Evolutionary conservation across 805 yeast species (phyloP), one percentile per base, ranked within the genome.

Genomic region (Candida coquimbonensis): DNA sequence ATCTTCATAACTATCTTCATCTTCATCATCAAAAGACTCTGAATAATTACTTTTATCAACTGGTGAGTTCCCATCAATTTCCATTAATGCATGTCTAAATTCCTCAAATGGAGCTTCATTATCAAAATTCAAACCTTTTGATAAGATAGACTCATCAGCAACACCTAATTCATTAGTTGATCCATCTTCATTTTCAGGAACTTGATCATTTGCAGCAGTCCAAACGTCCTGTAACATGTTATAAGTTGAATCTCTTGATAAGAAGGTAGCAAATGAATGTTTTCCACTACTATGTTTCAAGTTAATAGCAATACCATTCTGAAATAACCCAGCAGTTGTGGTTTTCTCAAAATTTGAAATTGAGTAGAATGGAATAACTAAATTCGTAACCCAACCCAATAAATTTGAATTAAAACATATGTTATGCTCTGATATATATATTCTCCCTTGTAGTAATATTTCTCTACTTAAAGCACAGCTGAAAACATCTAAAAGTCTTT

Each of bases 391-490:
- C 96, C 96, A 90, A 1, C 96, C 96, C 39, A 91, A 67, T 36
- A 93, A 70, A 53, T 83, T 84, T 8, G 96, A 84, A 60, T 88
- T 83, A 72, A 93, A 93, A 59, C 96, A 87, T 5, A 91, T 59
- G 56, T 83, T 79, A 43, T 76, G 74, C 52, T 87, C 90, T 17
- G 95, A 78, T 9, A 93, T 73, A 60, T 87, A 93, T 26, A 93
- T 56, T 42, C 95, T 71, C 4, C 99, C 99, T 59, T 93, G 97
- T 9, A 88, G 66, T 31, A 91, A 69, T 41, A 89, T 87, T 52
- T 91, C 98, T 49, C 88, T 72, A 52, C 90, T 83, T 45, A 91
- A 66, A 0, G 97, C 96, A 69, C 98, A 93, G 26, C 87, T 78
- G 56, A 84, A 90, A 55, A 89, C 97, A 57, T 88, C 96, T 33